Conservation (phyloP, 345 rosid species). For the Eucalyptus camaldulensis region DNA sequence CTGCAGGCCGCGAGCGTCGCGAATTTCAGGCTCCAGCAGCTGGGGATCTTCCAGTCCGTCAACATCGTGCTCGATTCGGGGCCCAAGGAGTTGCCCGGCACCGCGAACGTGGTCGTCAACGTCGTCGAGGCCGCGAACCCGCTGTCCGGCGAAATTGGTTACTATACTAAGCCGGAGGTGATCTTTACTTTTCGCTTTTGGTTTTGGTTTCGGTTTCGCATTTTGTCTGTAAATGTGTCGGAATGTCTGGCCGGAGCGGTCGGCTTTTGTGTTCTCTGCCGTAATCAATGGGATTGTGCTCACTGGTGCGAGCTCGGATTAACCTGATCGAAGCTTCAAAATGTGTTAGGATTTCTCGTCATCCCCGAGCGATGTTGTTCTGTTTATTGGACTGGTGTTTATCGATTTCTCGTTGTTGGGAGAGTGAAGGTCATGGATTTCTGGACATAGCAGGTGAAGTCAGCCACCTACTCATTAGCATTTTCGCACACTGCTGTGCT, state of each 20-base stretch:
- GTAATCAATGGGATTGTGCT: background rate
- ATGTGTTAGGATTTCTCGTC: background rate
- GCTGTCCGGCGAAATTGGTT: slow-evolving; percentile 60
- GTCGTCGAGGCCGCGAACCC: slow-evolving; percentile 57
- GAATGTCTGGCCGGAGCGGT: background rate
- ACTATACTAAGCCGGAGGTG: slow-evolving; percentile 68
- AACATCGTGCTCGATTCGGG: slow-evolving; percentile 77
- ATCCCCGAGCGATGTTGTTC: background rate
- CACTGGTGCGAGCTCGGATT: background rate
- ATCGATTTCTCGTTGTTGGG: background rate
- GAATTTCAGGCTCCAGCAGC: slow-evolving; percentile 48
- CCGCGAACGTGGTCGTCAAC: slow-evolving; percentile 62
- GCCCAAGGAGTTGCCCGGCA: slow-evolving; percentile 82
- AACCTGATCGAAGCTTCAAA: background rate
- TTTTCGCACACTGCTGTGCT: background rate
- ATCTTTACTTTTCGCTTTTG: background rate
- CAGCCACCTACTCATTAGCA: background rate
- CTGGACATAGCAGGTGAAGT: background rate
- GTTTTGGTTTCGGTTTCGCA: background rate
- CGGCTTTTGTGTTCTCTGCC: background rate
- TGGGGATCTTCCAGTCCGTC: slow-evolving; percentile 75
- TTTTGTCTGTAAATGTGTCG: background rate
- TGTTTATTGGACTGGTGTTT: background rate
- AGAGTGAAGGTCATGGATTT: background rate
- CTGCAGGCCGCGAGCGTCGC: slow-evolving; percentile 48